A percentile compares a stretch with the other conserved stretches of the same genome.
These are phyloP conservation scores for Kwoniella pini DNA, from an alignment of 768 basidiomycete species.

Conservation along the genomic window DNA sequence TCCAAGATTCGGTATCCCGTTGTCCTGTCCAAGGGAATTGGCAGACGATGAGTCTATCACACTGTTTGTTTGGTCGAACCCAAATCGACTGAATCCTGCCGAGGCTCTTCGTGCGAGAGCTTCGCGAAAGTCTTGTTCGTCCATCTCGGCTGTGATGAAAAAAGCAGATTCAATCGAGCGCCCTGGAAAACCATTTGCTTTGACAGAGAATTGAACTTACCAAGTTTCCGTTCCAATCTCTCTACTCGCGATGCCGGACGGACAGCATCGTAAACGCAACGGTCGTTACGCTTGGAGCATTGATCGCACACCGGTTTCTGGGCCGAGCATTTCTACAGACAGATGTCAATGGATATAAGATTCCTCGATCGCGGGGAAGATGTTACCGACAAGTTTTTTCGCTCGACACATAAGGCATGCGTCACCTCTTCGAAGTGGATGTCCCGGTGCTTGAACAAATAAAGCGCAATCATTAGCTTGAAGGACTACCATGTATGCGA, in stretches of 20 bases:
- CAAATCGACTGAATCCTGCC: constrained; percentile 12
- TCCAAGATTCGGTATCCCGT: constrained; percentile 3
- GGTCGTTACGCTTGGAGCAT: constrained; percentile 39
- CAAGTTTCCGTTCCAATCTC: constrained; percentile 36
- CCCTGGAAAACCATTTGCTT: too few relatives aligned
- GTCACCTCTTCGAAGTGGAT: constrained; percentile 39
- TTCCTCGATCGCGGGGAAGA: neutral
- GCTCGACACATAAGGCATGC: constrained; percentile 47
- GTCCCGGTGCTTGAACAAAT: constrained; percentile 6
- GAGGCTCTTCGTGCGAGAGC: constrained; percentile 1
- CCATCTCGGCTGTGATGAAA: constrained; percentile 44
- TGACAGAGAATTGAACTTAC: constrained; percentile 16
- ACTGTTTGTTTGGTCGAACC: neutral
- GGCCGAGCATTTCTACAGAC: constrained; percentile 38
- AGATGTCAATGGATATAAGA: neutral
- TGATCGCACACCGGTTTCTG: constrained; percentile 40
- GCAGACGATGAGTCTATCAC: neutral
- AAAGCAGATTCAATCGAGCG: too few relatives aligned
- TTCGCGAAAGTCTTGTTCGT: constrained; percentile 24
- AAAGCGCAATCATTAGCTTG: neutral
- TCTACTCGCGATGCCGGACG: constrained; percentile 43
- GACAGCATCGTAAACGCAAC: constrained; percentile 43
- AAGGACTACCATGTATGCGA: neutral
- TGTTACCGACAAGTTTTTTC: constrained; percentile 35
- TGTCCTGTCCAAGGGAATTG: constrained; percentile 6